Percentiles rank a stretch among this genome's conserved stretches.
phyloP scores from a whole-genome alignment of 768 basidiomycete species.

The Hebeloma cylindrosporum region DNA sequence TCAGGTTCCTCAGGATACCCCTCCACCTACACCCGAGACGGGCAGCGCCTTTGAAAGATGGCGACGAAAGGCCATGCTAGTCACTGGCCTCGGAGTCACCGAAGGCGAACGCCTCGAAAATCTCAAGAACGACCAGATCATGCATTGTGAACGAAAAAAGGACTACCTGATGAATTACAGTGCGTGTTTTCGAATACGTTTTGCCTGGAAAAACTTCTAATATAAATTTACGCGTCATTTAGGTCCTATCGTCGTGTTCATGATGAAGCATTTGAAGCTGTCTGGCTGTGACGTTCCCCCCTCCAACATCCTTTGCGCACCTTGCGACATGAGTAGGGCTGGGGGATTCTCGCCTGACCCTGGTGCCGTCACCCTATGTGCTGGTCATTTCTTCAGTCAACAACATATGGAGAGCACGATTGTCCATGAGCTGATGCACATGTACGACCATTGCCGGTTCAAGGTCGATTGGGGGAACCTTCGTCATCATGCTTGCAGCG shows the following conservation, averaged over 20 bases:
- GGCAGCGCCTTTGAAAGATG: slow-evolving; percentile 48
- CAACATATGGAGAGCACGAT: slow-evolving; percentile 92
- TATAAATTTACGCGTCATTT: background rate
- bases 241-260: slow-evolving; percentile 89
- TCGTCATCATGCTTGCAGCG: slow-evolving; percentile 94
- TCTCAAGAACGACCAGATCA: slow-evolving; percentile 35
- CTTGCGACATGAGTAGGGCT: slow-evolving; percentile 69
- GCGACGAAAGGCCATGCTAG: slow-evolving; percentile 44
- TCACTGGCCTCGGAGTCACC: slow-evolving; percentile 49
- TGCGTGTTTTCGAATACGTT: slow-evolving; percentile 35
- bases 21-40: slow-evolving; percentile 24
- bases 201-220: slow-evolving; percentile 5
- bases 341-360: slow-evolving; percentile 83
- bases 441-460: slow-evolving; percentile 95
- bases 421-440: slow-evolving; percentile 90
- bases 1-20: slow-evolving; percentile 15
- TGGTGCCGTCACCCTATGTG: slow-evolving; percentile 82
- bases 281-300: slow-evolving; percentile 71
- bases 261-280: slow-evolving; percentile 85
- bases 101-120: slow-evolving; percentile 46
- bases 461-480: slow-evolving; percentile 90
- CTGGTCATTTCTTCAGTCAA: slow-evolving; percentile 78
- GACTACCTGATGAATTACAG: slow-evolving; percentile 66
- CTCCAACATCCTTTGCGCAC: slow-evolving; percentile 77
- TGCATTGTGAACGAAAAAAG: slow-evolving; percentile 69